Evolutionary conservation across 2,329 filamentous ascomycete species (phyloP), one percentile per base, ranked within the genome.

Genomic region (Celoporthe dispersa): DNA sequence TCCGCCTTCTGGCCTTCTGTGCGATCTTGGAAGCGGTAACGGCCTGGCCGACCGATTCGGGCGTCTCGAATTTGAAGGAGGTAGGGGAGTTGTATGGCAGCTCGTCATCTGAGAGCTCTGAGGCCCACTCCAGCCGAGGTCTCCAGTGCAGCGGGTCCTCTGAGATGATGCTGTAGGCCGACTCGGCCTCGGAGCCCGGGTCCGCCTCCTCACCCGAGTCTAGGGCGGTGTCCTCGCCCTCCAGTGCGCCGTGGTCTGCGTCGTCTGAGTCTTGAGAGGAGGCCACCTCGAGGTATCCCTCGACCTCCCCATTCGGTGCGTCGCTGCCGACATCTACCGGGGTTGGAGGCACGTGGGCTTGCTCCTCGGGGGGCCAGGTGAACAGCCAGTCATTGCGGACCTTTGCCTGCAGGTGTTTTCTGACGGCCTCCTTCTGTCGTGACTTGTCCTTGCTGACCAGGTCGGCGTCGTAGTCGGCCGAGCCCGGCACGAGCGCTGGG

Each of bases 381-480:
- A 89, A 91, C 0, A 81, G 79, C 89, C 89, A 91, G 75, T 90
- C 88, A 71, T 83, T 84, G 71, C 84, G 85, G 55, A 91, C 80
- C 73, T 84, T 87, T 31, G 84, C 82, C 2, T 81, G 78, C 1
- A 91, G 79, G 73, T 86, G 87, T 65, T 81, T 84, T 75, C 82
- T 87, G 48, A 91, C 85, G 16, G 89, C 89, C 55, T 89, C 87
- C 76, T 90, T 91, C 74, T 90, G 87, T 79, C 86, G 89, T 35
- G 78, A 72, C 77, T 90, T 90, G 76, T 91, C 89, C 75, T 83
- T 86, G 77, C 86, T 90, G 64, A 89, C 78, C 7, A 91, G 82
- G 75, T 91, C 89, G 28, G 86, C 83, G 71, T 90, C 86, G 74
- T 88, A 86, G 74, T 89, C 82, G 71, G 77, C 72, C 74, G 77